Conservation (phyloP, 192 early-diverging fungal genomes). For the Hyaloraphidium curvatum region DNA sequence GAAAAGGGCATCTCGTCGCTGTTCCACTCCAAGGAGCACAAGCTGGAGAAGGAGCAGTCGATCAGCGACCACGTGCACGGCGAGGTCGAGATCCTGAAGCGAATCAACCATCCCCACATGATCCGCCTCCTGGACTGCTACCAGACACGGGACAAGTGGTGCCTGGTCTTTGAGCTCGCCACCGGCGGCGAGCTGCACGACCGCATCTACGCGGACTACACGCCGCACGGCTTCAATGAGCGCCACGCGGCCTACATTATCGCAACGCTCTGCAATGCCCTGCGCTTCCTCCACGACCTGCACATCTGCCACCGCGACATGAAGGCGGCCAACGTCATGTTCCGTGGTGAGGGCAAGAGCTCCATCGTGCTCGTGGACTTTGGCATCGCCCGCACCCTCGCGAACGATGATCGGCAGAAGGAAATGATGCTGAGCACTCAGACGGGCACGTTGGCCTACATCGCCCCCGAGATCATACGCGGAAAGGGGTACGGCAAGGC, state of each 20-base stretch:
- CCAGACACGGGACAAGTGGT: background rate
- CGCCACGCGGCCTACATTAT: no score
- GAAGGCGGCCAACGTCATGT: background rate
- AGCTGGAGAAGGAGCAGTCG: no score
- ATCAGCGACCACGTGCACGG: no score
- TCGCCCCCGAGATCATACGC: background rate
- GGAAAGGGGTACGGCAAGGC: background rate
- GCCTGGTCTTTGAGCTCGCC: background rate
- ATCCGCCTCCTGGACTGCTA: background rate
- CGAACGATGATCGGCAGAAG: background rate
- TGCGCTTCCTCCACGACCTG: background rate
- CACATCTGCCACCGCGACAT: background rate
- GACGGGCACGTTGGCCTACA: background rate
- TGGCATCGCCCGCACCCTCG: background rate
- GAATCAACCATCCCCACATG: background rate
- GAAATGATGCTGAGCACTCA: background rate
- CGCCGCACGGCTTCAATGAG: background rate
- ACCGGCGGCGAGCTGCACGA: background rate
- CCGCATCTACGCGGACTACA: no score
- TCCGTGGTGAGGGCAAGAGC: background rate
- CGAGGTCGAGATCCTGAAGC: no score
- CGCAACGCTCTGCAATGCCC: slow-evolving; percentile 1
- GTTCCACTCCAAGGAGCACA: no score
- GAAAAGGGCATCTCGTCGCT: no score
- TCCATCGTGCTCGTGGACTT: background rate